Evolutionary conservation across 495 filamentous ascomycete genomes (phyloP).

Genomic region (Friedmanniomyces simplex): DNA sequence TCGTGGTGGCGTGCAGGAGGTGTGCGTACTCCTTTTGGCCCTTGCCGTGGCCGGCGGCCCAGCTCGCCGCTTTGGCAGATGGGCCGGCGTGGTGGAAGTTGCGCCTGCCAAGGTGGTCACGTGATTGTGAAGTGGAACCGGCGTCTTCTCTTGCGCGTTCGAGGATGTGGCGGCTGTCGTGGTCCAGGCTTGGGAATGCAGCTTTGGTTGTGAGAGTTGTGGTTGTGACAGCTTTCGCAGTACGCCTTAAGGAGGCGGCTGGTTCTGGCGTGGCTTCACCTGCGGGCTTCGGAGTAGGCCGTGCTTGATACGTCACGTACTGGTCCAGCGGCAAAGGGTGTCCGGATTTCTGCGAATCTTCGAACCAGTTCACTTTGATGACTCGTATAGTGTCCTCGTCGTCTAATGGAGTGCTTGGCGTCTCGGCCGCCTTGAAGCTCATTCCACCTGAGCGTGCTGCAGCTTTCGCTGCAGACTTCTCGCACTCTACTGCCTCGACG

Average conservation of each 20-base stretch:
- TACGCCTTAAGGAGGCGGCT: background rate
- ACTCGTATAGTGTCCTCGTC: slow-evolving; percentile 45
- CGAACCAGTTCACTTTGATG: slow-evolving; percentile 67
- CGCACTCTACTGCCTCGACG: background rate
- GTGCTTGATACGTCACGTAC: slow-evolving; percentile 59
- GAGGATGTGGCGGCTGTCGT: slow-evolving; percentile 33
- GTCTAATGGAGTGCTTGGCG: background rate
- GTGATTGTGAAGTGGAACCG: slow-evolving; percentile 6
- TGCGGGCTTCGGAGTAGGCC: slow-evolving; percentile 22
- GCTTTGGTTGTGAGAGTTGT: background rate
- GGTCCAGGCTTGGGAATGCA: background rate
- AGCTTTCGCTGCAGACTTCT: background rate
- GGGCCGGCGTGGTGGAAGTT: slow-evolving; percentile 1
- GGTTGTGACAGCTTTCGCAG: background rate
- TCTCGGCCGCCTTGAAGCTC: background rate
- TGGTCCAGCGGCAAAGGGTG: slow-evolving; percentile 45
- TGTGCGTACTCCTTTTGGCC: slow-evolving; percentile 31
- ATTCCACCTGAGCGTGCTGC: too few species aligned
- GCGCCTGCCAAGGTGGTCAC: slow-evolving; percentile 8
- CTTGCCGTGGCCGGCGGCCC: slow-evolving; percentile 10
- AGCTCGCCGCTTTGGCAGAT: background rate
- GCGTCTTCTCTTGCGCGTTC: slow-evolving; percentile 46
- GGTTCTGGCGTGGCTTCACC: background rate
- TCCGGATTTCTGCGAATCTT: slow-evolving; percentile 46
- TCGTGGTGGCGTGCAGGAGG: slow-evolving; percentile 56